These are phyloP conservation scores for Mycena latifolia DNA, from an alignment of 768 basidiomycete genomes.

Conservation along the genomic window DNA sequence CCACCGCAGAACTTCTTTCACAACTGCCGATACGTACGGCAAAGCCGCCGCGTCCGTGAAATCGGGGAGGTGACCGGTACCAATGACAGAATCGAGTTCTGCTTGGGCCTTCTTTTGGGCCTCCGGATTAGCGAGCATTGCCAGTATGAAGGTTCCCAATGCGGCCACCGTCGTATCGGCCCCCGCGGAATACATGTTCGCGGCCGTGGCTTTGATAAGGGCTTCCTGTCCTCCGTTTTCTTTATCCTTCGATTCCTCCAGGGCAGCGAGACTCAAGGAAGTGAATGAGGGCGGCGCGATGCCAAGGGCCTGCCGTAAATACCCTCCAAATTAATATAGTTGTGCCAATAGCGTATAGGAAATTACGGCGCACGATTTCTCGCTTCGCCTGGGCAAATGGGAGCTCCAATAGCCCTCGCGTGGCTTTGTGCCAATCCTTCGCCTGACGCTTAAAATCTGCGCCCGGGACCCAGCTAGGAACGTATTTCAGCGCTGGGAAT, in stretches of 20 bases:
- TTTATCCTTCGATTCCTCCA: neutral
- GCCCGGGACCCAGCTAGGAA: conserved; percentile 57
- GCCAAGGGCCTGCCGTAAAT: neutral
- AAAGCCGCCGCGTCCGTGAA: conserved; percentile 40
- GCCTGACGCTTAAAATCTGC: conserved; percentile 58
- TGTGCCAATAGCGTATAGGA: no score
- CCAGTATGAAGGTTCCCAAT: neutral
- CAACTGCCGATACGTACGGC: conserved; percentile 33
- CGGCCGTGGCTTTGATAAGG: neutral
- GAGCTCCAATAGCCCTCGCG: conserved; percentile 51
- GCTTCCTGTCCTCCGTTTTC: neutral
- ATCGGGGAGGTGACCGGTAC: conserved; percentile 40
- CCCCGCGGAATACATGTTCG: neutral
- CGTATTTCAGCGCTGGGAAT: conserved; percentile 48
- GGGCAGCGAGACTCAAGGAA: no score
- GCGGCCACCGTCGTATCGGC: neutral
- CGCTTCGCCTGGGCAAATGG: conserved; percentile 53
- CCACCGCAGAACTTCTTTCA: conserved; percentile 22
- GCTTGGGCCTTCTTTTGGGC: conserved; percentile 44
- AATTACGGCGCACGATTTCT: conserved; percentile 48
- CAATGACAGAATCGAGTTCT: conserved; percentile 48
- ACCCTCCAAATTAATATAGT: no score
- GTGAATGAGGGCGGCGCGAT: neutral
- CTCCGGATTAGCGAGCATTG: conserved; percentile 29
- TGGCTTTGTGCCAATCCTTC: conserved; percentile 44